Percentiles rank a stretch among this genome's conserved stretches.
Evolutionary conservation across 257 asterid genomes (phyloP).

Genomic region (Solanum neorickii): DNA sequence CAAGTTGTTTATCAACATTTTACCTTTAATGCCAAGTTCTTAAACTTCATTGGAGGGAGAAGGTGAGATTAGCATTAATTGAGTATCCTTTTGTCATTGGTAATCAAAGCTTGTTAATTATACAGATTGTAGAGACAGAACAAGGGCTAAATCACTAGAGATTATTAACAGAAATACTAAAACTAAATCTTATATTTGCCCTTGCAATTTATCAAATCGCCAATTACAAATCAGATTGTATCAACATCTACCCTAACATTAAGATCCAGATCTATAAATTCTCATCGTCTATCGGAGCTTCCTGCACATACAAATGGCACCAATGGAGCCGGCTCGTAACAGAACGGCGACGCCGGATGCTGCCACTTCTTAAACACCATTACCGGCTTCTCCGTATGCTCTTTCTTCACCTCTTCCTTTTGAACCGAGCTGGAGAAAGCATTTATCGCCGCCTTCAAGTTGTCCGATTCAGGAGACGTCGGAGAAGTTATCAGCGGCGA

Average conservation of each 20-base stretch:
- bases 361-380: conserved; percentile 40
- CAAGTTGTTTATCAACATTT: no score
- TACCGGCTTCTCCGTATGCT: conserved; percentile 15
- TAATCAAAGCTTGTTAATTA: not conserved
- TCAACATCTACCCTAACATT: not conserved
- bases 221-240: not conserved
- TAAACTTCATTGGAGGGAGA: no score
- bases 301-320: conserved; percentile 43
- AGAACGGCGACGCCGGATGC: conserved; percentile 63
- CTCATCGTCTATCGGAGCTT: conserved; percentile 27
- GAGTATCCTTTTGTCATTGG: not conserved
- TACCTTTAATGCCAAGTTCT: no score
- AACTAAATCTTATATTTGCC: not conserved
- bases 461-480: conserved; percentile 29
- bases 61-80: no score
- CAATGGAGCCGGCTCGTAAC: conserved; percentile 36
- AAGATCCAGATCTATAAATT: not conserved
- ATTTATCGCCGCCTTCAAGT: conserved; percentile 21
- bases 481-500: conserved; percentile 49
- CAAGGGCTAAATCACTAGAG: not conserved
- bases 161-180: not conserved
- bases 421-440: not conserved
- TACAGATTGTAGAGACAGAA: not conserved
- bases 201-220: not conserved
- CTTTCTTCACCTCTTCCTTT: conserved; percentile 7